These are phyloP conservation scores for Salix viminalis DNA, from an alignment of 345 rosid species.

Conservation along the genomic window DNA sequence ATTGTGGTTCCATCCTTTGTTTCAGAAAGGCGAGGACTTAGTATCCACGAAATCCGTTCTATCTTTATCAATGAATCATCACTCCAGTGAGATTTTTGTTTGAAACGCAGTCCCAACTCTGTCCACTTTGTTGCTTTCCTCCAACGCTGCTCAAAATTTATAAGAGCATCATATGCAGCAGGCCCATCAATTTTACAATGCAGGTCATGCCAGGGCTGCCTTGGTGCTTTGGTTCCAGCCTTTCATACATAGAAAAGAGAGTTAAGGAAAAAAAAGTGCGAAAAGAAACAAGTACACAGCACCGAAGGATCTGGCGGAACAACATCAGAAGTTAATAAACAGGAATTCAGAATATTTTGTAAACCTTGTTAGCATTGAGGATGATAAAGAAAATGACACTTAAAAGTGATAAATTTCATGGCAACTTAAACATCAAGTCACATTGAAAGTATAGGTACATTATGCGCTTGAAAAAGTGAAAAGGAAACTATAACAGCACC, in stretches of 20 bases:
- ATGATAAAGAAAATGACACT: background rate
- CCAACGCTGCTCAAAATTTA: conserved; percentile 98
- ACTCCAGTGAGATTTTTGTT: conserved; percentile 58
- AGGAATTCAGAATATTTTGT: background rate
- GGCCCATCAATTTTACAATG: conserved; percentile 90
- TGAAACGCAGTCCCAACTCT: conserved; percentile 59
- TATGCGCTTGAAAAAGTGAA: background rate
- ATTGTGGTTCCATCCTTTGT: conserved; percentile 36
- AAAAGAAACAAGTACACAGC: background rate
- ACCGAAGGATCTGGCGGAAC: conserved; percentile 10
- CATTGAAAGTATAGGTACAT: background rate
- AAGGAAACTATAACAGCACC: background rate
- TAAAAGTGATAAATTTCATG: background rate
- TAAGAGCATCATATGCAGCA: conserved; percentile 92
- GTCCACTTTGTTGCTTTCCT: conserved; percentile 73
- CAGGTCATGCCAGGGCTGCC: conserved; percentile 97
- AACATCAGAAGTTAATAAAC: background rate
- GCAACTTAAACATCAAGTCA: background rate
- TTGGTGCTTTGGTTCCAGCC: conserved; percentile 71
- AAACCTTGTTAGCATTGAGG: background rate
- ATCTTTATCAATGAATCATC: conserved; percentile 78
- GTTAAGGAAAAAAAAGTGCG: conserved; percentile 5
- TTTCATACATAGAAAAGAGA: conserved; percentile 19
- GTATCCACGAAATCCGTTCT: conserved; percentile 92
- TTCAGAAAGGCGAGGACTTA: conserved; percentile 48